Conservation (phyloP, 441 rosid genomes). For the Aleurites moluccanus region DNA sequence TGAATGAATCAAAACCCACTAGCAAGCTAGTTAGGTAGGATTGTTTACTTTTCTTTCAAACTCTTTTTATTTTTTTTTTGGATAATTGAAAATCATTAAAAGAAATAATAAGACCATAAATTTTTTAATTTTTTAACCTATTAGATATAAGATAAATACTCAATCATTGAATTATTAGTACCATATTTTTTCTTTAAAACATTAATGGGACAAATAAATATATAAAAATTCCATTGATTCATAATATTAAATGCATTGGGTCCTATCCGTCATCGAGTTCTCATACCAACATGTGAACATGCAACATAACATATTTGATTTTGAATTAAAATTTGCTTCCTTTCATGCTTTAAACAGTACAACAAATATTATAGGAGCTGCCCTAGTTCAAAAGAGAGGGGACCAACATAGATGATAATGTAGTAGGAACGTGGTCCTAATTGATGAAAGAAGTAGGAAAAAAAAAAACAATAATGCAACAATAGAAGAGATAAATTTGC, state of each 20-base stretch:
- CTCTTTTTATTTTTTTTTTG: no score
- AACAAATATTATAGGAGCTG: neutral
- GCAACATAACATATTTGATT: neutral
- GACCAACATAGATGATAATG: conserved; percentile 27
- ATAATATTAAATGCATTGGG: conserved; percentile 1
- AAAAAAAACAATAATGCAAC: conserved; percentile 5
- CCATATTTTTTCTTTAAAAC: no score
- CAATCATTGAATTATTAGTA: no score
- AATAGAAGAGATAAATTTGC: neutral
- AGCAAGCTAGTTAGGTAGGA: neutral
- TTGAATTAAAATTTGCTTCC: neutral
- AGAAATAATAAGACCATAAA: no score
- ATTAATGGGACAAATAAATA: no score
- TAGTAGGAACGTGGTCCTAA: conserved; percentile 30
- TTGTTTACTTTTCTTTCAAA: no score
- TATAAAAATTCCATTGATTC: no score
- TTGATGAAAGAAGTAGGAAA: neutral
- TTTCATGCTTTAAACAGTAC: neutral
- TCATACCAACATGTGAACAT: neutral
- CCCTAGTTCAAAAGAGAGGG: conserved; percentile 26
- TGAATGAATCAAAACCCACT: neutral
- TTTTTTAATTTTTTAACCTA: no score
- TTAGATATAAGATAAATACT: no score
- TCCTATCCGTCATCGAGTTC: neutral
- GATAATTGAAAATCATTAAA: no score